Evolutionary conservation across 306 rosid genomes (phyloP).

Genomic region (Cicer bijugum): DNA sequence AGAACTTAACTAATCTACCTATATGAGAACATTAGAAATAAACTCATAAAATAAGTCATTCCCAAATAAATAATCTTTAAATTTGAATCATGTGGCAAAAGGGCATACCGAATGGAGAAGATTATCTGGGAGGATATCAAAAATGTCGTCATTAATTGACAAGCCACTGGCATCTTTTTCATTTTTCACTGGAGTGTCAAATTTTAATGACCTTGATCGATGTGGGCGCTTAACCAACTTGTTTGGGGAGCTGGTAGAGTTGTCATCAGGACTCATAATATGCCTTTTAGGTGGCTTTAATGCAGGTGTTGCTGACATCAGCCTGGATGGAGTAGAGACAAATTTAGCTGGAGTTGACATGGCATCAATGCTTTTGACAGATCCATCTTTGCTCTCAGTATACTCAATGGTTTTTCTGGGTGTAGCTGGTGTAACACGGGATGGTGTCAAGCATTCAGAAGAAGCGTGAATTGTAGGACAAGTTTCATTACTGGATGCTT

Average conservation of each 20-base stretch:
- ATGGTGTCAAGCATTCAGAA: conserved; percentile 26
- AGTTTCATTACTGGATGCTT: conserved; percentile 16
- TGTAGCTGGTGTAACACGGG: conserved; percentile 45
- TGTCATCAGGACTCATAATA: conserved; percentile 62
- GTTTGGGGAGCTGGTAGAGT: conserved; percentile 43
- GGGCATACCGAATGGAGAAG: conserved; percentile 77
- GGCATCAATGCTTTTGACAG: conserved; percentile 20
- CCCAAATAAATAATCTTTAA: background rate
- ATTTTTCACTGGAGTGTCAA: conserved; percentile 68
- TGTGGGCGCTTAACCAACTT: conserved; percentile 65
- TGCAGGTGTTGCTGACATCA: conserved; percentile 73
- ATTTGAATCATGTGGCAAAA: background rate
- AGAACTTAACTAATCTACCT: background rate
- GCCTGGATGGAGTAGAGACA: conserved; percentile 58
- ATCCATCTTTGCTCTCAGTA: conserved; percentile 44
- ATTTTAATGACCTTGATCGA: conserved; percentile 65
- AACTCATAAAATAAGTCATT: background rate
- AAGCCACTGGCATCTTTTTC: conserved; percentile 39
- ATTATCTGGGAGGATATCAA: conserved; percentile 60
- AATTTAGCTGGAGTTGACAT: conserved; percentile 61
- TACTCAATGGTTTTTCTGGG: conserved; percentile 50
- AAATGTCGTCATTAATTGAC: conserved; percentile 52
- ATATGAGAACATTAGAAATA: background rate
- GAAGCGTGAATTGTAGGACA: conserved; percentile 40
- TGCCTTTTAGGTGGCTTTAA: conserved; percentile 57